Evolutionary conservation across 192 early-diverging fungal species (phyloP).

Genomic region (Dimargaris xerosporica): DNA sequence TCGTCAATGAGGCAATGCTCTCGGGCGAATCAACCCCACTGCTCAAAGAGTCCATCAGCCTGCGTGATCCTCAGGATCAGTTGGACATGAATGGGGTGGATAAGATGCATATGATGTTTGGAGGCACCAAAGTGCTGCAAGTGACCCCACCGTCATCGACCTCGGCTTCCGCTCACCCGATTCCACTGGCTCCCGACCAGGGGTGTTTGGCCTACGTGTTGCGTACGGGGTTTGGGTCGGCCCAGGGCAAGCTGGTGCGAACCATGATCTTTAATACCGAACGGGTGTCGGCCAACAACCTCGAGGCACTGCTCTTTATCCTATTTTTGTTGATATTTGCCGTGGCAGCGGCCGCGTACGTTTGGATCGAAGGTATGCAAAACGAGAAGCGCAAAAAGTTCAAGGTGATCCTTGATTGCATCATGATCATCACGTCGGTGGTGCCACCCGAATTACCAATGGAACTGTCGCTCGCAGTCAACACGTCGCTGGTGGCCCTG

Average conservation of each 20-base stretch:
- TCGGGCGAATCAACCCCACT: constrained; percentile 98
- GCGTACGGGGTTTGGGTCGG: constrained; percentile 92
- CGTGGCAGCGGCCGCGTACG: constrained; percentile 78
- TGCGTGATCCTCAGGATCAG: constrained; percentile 58
- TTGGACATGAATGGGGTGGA: constrained; percentile 70
- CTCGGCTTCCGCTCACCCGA: constrained; percentile 15
- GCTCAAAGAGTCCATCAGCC: constrained; percentile 80
- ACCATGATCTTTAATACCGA: constrained; percentile 99
- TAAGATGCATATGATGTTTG: constrained; percentile 81
- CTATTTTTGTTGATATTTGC: constrained; percentile 94
- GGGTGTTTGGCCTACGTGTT: constrained; percentile 84
- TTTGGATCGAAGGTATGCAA: constrained; percentile 76
- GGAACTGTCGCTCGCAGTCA: constrained; percentile 98
- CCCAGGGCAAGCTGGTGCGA: constrained; percentile 95
- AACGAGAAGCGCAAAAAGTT: constrained; percentile 66
- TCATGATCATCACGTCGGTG: constrained; percentile 96
- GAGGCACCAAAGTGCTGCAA: constrained; percentile 96
- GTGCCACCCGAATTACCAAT: constrained; percentile 99
- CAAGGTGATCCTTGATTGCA: constrained; percentile 91
- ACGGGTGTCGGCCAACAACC: constrained; percentile 94
- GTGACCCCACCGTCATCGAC: constrained; percentile 51
- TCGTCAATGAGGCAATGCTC: constrained; percentile 99
- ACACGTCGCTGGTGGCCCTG: constrained; percentile 87
- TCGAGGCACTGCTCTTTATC: constrained; percentile 93
- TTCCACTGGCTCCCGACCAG: constrained; percentile 56